phyloP scores from a whole-genome alignment of 352 stramenopile genomes.

The Phytophthora boehmeriae region DNA sequence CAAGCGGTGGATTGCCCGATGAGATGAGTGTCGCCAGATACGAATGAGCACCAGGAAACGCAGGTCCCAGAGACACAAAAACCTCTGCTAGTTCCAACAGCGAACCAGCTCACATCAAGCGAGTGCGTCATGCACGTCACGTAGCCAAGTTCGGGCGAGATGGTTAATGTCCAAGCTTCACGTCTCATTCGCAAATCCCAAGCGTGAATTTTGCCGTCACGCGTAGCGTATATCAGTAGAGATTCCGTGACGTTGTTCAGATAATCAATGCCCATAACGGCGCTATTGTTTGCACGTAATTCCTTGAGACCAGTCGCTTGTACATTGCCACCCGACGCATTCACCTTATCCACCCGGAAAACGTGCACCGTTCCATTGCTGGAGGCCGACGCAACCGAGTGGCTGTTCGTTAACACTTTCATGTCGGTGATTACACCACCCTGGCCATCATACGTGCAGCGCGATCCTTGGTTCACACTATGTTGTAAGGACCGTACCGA shows the following conservation, averaged over 20 bases:
- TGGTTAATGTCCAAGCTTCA: constrained; percentile 93
- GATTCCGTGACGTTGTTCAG: constrained; percentile 95
- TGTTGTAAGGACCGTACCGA: constrained; percentile 93
- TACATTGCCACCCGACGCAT: constrained; percentile 67
- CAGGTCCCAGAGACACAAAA: constrained; percentile 97
- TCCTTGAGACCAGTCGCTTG: constrained; percentile 76
- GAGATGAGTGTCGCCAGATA: constrained; percentile 96
- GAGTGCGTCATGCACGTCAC: constrained; percentile 96
- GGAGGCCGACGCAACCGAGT: constrained; percentile 93
- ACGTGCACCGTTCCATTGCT: constrained; percentile 94
- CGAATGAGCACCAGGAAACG: constrained; percentile 95
- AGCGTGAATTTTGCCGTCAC: constrained; percentile 86
- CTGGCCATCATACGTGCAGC: constrained; percentile 94
- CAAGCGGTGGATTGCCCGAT: constrained; percentile 89
- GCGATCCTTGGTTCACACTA: constrained; percentile 92
- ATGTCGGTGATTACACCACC: constrained; percentile 93
- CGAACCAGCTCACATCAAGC: constrained; percentile 95
- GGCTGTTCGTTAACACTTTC: constrained; percentile 95
- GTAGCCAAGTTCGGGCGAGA: constrained; percentile 95
- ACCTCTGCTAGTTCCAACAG: constrained; percentile 95
- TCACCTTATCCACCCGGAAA: constrained; percentile 95
- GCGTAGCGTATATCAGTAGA: constrained; percentile 94
- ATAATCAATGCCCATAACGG: constrained; percentile 95
- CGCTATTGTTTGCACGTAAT: constrained; percentile 85
- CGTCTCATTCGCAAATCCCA: constrained; percentile 93